Percentiles rank a stretch among this genome's conserved stretches.
These are phyloP conservation scores for Microsporum canis DNA, from an alignment of 2,329 filamentous ascomycete species.

Conservation along the genomic window DNA sequence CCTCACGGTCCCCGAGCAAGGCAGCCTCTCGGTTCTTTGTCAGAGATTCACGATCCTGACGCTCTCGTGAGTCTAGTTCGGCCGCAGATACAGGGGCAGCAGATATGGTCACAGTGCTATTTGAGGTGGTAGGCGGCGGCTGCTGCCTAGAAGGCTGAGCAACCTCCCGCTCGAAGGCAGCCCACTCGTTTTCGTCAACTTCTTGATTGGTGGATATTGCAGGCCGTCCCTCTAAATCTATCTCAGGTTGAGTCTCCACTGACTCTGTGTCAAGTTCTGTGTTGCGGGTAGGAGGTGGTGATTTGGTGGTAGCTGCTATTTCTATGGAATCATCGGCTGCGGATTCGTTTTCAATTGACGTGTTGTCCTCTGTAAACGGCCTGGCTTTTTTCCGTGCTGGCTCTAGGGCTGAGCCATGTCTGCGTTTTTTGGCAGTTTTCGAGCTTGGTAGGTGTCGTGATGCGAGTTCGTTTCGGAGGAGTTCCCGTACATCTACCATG, in stretches of 20 bases:
- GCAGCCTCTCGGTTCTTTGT: conserved; percentile 39
- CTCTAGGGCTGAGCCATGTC: conserved; percentile 36
- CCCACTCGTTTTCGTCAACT: conserved; percentile 71
- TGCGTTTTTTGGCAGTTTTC: conserved; percentile 44
- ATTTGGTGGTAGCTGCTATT: conserved; percentile 8
- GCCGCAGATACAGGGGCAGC: conserved; percentile 57
- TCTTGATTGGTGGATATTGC: neutral
- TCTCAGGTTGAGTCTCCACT: conserved; percentile 9
- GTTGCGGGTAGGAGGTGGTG: conserved; percentile 11
- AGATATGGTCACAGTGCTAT: conserved; percentile 49
- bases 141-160: conserved; percentile 36
- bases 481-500: conserved; percentile 67
- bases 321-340: conserved; percentile 18
- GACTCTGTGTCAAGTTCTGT: neutral
- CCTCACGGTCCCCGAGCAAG: conserved; percentile 60
- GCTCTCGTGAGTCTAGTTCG: conserved; percentile 48
- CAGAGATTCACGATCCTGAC: conserved; percentile 36
- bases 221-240: neutral
- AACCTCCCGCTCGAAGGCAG: conserved; percentile 76
- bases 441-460: conserved; percentile 58
- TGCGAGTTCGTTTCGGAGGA: conserved; percentile 66
- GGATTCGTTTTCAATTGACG: conserved; percentile 15
- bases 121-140: conserved; percentile 21
- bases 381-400: conserved; percentile 35
- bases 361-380: conserved; percentile 21